Conservation (phyloP, 2,329 filamentous ascomycete species). For the Colletotrichum truncatum region DNA sequence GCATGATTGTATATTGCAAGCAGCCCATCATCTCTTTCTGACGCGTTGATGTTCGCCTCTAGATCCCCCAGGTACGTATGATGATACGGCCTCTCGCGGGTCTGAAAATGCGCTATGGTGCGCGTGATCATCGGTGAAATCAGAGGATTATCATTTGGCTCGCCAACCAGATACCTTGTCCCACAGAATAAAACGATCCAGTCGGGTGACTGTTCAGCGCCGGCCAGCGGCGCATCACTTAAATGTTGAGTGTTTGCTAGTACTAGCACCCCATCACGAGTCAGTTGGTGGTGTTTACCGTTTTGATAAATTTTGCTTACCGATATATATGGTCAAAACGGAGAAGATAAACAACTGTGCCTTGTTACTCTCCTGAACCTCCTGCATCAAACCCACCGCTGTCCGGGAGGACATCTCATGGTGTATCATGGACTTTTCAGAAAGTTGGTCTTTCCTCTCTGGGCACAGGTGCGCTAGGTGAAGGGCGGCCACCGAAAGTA, state of each 20-base stretch:
- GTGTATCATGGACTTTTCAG: constrained; percentile 33
- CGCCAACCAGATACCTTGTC: constrained; percentile 16
- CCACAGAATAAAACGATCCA: constrained; percentile 34
- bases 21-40: constrained; percentile 21
- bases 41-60: constrained; percentile 32
- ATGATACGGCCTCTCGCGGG: constrained; percentile 22
- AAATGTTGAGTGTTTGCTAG: constrained; percentile 27
- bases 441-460: constrained; percentile 28
- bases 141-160: constrained; percentile 14
- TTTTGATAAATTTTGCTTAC: background rate
- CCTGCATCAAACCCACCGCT: constrained; percentile 38
- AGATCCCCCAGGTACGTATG: constrained; percentile 35
- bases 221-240: constrained; percentile 15
- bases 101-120: constrained; percentile 21
- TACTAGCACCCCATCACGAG: background rate
- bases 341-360: constrained; percentile 30
- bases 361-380: constrained; percentile 25
- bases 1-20: constrained; percentile 40
- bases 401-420: constrained; percentile 40
- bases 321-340: constrained; percentile 29
- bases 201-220: constrained; percentile 25
- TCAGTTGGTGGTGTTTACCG: background rate
- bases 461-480: constrained; percentile 50
- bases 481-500: constrained; percentile 58
- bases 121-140: constrained; percentile 26